Conservation (phyloP, 169 alveolate genomes). For the Plasmodium cynomolgi region DNA sequence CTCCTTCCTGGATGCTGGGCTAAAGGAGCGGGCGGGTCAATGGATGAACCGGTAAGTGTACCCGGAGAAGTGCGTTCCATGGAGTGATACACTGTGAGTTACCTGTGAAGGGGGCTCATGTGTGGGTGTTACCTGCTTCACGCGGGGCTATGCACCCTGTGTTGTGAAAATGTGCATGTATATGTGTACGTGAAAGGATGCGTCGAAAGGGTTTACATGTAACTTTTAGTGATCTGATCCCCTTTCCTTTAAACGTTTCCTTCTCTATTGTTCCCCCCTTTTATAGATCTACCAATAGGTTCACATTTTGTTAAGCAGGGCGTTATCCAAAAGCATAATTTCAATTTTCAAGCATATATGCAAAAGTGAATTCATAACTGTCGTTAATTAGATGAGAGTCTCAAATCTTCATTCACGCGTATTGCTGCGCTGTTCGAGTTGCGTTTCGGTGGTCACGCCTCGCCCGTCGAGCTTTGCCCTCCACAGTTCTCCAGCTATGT, state of each 20-base stretch:
- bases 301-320: neutral
- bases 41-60: neutral
- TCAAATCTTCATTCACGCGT: neutral
- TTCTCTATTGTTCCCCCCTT: neutral
- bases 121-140: neutral
- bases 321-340: neutral
- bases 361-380: neutral
- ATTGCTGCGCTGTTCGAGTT: neutral
- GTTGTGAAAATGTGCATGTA: neutral
- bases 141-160: neutral
- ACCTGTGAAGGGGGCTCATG: neutral
- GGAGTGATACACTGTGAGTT: neutral
- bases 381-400: neutral
- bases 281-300: neutral
- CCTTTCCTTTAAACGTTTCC: neutral
- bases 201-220: neutral
- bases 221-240: neutral
- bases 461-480: neutral
- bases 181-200: neutral
- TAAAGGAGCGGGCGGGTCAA: neutral
- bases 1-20: neutral
- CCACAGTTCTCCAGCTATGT: neutral
- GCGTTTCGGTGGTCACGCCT: neutral
- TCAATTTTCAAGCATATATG: neutral
- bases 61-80: neutral